A percentile compares a stretch with the other conserved stretches of the same genome.
Conservation (phyloP, 768 basidiomycete species). For the Ramaria rubella region DNA sequence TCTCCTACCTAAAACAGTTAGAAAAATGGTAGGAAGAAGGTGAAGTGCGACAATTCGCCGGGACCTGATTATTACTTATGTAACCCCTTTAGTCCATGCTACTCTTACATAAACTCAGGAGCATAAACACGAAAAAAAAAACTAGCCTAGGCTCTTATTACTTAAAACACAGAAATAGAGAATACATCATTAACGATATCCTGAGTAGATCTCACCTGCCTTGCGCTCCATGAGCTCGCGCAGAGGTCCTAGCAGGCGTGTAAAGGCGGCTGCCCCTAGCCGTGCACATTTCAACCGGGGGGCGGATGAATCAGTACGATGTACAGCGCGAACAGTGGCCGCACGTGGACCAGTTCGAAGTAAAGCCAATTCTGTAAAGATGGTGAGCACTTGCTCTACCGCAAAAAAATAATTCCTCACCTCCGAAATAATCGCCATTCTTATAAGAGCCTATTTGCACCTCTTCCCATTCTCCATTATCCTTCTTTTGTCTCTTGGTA, state of each 20-base stretch:
- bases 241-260: conserved; percentile 84
- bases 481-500: conserved; percentile 61
- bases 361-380: conserved; percentile 73
- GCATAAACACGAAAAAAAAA: no score
- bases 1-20: no score
- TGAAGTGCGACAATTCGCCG: no score
- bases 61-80: no score
- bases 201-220: conserved; percentile 68
- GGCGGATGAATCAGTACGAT: conserved; percentile 38
- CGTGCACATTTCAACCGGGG: conserved; percentile 88
- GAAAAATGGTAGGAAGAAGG: no score
- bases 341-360: conserved; percentile 86
- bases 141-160: no score
- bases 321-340: conserved; percentile 87
- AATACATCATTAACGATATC: conserved; percentile 24
- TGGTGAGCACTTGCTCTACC: conserved; percentile 3
- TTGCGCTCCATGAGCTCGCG: conserved; percentile 90
- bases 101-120: no score
- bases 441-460: conserved; percentile 67
- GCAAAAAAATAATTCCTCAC: conserved; percentile 37
- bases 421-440: conserved; percentile 98
- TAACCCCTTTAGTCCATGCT: no score
- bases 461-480: conserved; percentile 53
- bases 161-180: background rate
- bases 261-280: conserved; percentile 89